Percentiles rank a stretch among this genome's conserved stretches.
Evolutionary conservation across 371 early-diverging fungal species (phyloP).

Genomic region (Circinella minor): DNA sequence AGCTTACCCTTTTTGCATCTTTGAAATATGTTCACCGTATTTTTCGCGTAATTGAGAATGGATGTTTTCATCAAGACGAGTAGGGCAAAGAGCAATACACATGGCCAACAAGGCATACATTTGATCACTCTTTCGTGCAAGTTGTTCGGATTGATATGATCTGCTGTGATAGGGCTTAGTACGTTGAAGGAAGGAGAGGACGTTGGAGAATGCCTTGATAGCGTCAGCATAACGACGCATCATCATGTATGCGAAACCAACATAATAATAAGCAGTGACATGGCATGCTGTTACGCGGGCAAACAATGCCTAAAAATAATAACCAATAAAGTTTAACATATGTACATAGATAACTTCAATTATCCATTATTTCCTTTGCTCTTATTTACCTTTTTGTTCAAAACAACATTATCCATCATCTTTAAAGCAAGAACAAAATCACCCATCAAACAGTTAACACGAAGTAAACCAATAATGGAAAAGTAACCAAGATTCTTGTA

Average conservation of each 20-base stretch:
- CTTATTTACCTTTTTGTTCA: conserved; percentile 74
- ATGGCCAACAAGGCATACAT: conserved; percentile 94
- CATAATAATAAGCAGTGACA: conserved; percentile 95
- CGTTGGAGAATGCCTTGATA: conserved; percentile 89
- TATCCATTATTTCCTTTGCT: too few relatives aligned
- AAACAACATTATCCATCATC: conserved; percentile 94
- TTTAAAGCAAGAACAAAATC: conserved; percentile 94
- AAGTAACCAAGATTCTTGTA: conserved; percentile 98
- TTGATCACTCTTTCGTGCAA: conserved; percentile 90
- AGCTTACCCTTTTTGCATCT: conserved; percentile 81
- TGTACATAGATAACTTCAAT: too few relatives aligned
- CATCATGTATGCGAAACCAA: conserved; percentile 98
- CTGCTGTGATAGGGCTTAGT: conserved; percentile 94
- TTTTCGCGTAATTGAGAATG: conserved; percentile 89
- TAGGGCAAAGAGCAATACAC: conserved; percentile 91
- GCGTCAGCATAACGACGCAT: conserved; percentile 96
- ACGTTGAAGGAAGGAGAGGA: conserved; percentile 87
- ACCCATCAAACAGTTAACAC: conserved; percentile 94
- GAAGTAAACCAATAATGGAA: conserved; percentile 88
- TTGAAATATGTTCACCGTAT: conserved; percentile 88
- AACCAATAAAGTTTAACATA: neutral
- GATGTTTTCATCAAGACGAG: conserved; percentile 90
- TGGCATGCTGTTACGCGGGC: conserved; percentile 95
- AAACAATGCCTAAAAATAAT: conserved; percentile 73
- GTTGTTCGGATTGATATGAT: conserved; percentile 87